These are phyloP conservation scores for Claviceps sp. DNA, from an alignment of 2,329 filamentous ascomycete genomes.

Conservation along the genomic window DNA sequence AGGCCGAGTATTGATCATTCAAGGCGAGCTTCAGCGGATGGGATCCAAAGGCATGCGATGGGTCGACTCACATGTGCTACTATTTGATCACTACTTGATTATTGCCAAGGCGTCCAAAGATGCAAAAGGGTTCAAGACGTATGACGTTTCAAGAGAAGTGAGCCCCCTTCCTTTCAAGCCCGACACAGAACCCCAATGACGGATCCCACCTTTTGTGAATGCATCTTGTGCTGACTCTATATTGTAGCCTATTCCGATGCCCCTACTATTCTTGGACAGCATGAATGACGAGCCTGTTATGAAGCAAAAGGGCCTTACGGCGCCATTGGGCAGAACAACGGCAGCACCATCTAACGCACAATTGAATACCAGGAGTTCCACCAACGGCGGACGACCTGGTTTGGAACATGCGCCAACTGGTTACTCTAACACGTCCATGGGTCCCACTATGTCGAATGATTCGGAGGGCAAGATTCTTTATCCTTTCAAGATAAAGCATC, in stretches of 20 bases:
- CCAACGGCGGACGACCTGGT: slow-evolving; percentile 40
- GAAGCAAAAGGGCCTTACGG: slow-evolving; percentile 63
- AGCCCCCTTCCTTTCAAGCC: slow-evolving; percentile 12
- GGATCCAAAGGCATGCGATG: slow-evolving; percentile 82
- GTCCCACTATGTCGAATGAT: slow-evolving; percentile 41
- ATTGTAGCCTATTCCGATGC: slow-evolving; percentile 77
- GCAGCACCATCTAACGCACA: slow-evolving; percentile 45
- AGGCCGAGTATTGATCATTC: slow-evolving; percentile 74
- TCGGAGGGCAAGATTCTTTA: slow-evolving; percentile 75
- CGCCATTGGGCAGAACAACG: slow-evolving; percentile 44
- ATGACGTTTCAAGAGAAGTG: slow-evolving; percentile 85
- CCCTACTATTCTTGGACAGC: slow-evolving; percentile 82
- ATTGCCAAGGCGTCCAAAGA: slow-evolving; percentile 69
- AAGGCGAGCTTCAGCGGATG: slow-evolving; percentile 80
- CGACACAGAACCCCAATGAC: neutral
- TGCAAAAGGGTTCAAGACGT: slow-evolving; percentile 63
- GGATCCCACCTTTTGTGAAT: neutral
- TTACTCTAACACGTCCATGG: slow-evolving; percentile 47
- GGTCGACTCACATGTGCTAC: slow-evolving; percentile 83
- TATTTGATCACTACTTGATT: slow-evolving; percentile 96
- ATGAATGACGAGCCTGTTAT: slow-evolving; percentile 83
- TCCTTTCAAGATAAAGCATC: slow-evolving; percentile 89
- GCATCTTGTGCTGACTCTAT: neutral
- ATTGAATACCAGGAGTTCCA: slow-evolving; percentile 37
- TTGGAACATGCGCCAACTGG: slow-evolving; percentile 57